Evolutionary conservation across 106 monocot genomes (phyloP).

Genomic region (Acanthochlamys bracteata): DNA sequence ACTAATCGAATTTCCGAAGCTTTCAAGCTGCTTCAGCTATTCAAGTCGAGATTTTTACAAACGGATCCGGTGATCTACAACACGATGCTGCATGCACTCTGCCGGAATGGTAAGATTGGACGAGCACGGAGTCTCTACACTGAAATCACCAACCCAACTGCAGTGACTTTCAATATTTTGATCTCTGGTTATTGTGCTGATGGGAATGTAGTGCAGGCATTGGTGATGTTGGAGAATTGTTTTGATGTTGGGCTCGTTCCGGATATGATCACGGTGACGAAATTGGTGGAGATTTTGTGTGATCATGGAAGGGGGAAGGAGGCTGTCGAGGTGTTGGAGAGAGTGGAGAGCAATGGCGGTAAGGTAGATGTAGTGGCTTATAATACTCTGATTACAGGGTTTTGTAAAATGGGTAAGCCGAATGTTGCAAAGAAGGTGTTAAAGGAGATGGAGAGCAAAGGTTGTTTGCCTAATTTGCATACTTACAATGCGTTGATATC

Average conservation of each 20-base stretch:
- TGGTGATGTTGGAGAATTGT: constrained; percentile 71
- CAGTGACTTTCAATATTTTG: constrained; percentile 61
- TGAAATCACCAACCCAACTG: constrained; percentile 39
- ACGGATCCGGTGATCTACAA: constrained; percentile 57
- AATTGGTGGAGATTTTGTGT: constrained; percentile 49
- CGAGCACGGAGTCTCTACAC: constrained; percentile 54
- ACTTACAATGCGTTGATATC: constrained; percentile 54
- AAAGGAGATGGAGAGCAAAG: constrained; percentile 76
- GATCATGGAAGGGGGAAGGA: constrained; percentile 33
- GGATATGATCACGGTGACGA: constrained; percentile 52
- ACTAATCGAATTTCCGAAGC: constrained; percentile 62
- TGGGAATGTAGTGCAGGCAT: constrained; percentile 36
- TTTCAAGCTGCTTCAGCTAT: constrained; percentile 48
- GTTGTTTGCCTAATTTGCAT: constrained; percentile 48
- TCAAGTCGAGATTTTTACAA: constrained; percentile 22
- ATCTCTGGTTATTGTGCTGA: constrained; percentile 61
- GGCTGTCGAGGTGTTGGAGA: constrained; percentile 51
- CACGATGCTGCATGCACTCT: constrained; percentile 56
- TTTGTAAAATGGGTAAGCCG: constrained; percentile 40
- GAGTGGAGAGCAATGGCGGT: constrained; percentile 50
- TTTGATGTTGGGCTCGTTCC: constrained; percentile 51
- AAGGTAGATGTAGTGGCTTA: constrained; percentile 48
- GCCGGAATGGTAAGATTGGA: constrained; percentile 51
- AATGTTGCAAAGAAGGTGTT: constrained; percentile 28
- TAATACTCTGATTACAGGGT: constrained; percentile 60